Base-by-base conservation (phyloP, 2,329 filamentous ascomycete species). In the Stagonosporopsis rhizophila region DNA sequence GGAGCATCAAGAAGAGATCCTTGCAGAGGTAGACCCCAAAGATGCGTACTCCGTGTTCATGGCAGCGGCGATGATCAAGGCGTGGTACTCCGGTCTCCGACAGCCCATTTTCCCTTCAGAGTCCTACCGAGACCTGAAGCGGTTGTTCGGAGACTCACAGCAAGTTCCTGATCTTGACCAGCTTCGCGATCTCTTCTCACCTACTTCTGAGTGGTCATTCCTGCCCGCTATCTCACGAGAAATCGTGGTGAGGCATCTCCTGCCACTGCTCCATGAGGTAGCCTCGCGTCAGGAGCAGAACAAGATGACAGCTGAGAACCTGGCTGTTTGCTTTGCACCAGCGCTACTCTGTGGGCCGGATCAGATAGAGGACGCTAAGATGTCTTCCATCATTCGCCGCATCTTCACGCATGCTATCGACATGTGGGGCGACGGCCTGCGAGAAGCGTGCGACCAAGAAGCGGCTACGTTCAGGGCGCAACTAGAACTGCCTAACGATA, bases 281-380 rank as follows among this genome's bases (percentile, higher is more conserved):
- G 74, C 82, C 8, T 71, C 72, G 22, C 75, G 79, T 28, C 72
- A 79, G 45, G 68, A 78, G n/a, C 60, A 76, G 44, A 85, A 85
- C 71, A 83, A 83, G 61, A 85, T 85, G 83, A 81, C 75, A 3
- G 67, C 82, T 0, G 79, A 80, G 42, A 85, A 85, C 44, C 64
- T 85, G 32, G 80, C 82, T 14, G 81, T 85, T 6, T 83, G 82
- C 63, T 81, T 85, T 64, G 80, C 81, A 2, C 82, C 83, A 34
- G 79, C 80, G 35, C 68, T 85, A 4, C 66, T 85, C 12, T 79
- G 79, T 59, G 82, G 82, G 0, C 79, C 81, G 3, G 80, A 85
- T 65, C 82, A 83, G 61, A 71, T 84, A 35, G 80, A 83, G 57
- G 83, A 85, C 59, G 81, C 80, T 0, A 83, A 82, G 61, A 79